Base-by-base conservation (phyloP, 1,284 basidiomycete genomes). In the Tilletia caries region DNA sequence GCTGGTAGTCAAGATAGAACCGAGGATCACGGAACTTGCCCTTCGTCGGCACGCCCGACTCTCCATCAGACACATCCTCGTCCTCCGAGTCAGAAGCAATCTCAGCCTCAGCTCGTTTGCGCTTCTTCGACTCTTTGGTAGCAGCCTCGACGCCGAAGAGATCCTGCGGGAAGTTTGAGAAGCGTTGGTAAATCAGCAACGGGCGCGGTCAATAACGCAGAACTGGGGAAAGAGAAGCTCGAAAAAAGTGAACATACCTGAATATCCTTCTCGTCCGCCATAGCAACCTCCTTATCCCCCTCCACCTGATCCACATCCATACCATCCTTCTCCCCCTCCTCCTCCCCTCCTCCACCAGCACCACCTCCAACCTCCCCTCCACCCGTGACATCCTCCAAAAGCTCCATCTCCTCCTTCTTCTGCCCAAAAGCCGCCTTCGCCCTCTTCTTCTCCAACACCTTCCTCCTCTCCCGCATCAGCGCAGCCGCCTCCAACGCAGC, bases 1-100 rank as follows among this genome's bases (percentile, higher is more conserved):
- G 93, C 79, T 91, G 89, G 84, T 98, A 91, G 0, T 91, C 91
- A 87, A 98, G 89, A 85, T 94, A 98, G 82, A 93, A 96, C 65
- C 91, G 89, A 1, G 89, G 87, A 78, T 98, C 95, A 23, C 89
- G 88, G 85, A 88, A 96, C 37, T 76, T 84, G 32, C 82, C 83
- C 13, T 72, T 73, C 10, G 33, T 27, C 33, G 37, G 65, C 32
- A 33, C 10, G 18, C 18, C 10, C 18, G 34, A 18, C 12, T 37
- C 34, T 29, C 15, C 65, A 41, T 54, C 33, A 2, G 29, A 23
- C 13, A 37, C 48, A 8, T 23, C 20, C 1, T 72, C 71, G 62
- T 75, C 71, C 33, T 76, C 67, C 5, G 58, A 33, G 15, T 68
- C 67, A n/a, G 62, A 33, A 2, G 25, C 43, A 15, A 8, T 33